These are phyloP conservation scores for Boletus subcaerulescens DNA, from an alignment of 768 basidiomycete species.

Conservation along the genomic window DNA sequence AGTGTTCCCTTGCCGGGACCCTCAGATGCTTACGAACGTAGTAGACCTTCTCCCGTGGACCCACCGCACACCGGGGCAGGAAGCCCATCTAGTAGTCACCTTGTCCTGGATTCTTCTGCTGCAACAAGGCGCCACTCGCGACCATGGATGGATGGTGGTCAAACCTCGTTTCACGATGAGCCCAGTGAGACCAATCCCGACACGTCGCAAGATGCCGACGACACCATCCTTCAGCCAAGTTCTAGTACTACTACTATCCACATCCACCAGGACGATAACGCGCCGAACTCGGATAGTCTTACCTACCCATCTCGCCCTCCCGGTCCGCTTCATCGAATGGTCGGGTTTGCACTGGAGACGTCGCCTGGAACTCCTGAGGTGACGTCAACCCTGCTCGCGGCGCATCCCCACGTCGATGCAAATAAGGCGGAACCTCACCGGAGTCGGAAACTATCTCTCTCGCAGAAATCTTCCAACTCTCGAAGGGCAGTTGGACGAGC, in stretches of 20 bases:
- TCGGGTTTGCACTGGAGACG: background rate
- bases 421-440: background rate
- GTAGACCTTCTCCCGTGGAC: conserved; percentile 12
- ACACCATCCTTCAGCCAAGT: no score
- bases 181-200: conserved; percentile 4
- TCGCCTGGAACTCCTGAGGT: background rate
- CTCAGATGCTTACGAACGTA: background rate
- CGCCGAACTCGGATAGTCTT: background rate
- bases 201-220: background rate
- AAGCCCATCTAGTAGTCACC: conserved; percentile 21
- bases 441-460: no score
- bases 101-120: conserved; percentile 11
- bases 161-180: conserved; percentile 18
- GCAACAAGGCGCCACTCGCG: conserved; percentile 11
- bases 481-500: no score
- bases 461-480: no score
- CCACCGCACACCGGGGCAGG: conserved; percentile 7
- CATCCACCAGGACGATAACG: background rate
- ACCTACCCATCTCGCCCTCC: background rate
- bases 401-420: background rate
- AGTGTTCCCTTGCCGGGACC: conserved; percentile 4
- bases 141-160: conserved; percentile 12
- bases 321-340: background rate
- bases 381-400: background rate
- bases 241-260: no score